Evolutionary conservation across 164 flowering plant species (phyloP), one percentile per base, ranked within the genome.

Genomic region (Tetrastigma voinierianum): DNA sequence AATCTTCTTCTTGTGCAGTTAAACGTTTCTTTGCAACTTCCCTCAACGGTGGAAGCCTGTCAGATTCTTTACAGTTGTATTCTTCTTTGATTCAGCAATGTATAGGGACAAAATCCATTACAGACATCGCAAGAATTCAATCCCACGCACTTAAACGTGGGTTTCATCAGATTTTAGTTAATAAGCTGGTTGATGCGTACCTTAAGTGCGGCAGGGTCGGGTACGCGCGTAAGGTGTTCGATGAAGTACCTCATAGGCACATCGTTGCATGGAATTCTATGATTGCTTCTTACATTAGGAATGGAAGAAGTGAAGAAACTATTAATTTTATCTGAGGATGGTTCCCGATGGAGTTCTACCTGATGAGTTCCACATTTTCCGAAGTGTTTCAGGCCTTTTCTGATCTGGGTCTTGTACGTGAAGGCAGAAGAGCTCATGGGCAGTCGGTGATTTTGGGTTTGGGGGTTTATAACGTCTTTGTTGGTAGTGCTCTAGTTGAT

Each of bases 401-500:
- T 13, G 72, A 76, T n/a, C 53, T 83, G 74, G 84, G 82, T 71
- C 67, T 77, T 69, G 57, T 74, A 1, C 46, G 2, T 15, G 71
- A 74, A 51, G 86, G 83, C 13, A 32, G 60, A 61, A 72, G 59
- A 68, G 83, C 83, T 65, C 91, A 90, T 71, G 82, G 82, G 40
- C 67, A 67, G 64, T 67, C 82, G 5, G 74, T 86, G 52, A 82
- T 83, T 65, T 65, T 74, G 44, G 90, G 88, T 45, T 65, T 84
- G 65, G 82, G 81, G 58, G 71, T 66, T 2, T 58, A 64, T 0
- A 78, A 86, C 73, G 80, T 70, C 14, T 89, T 82, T 75, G 83
- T 80, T 32, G 79, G 83, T 43, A 83, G 86, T 64, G 76, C 88
- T n/a, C 78, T 84, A 12, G 82, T 87, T 25, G 83, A 82, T 71